Conservation (phyloP, 345 rosid genomes). For the Pelargonium nanum region DNA sequence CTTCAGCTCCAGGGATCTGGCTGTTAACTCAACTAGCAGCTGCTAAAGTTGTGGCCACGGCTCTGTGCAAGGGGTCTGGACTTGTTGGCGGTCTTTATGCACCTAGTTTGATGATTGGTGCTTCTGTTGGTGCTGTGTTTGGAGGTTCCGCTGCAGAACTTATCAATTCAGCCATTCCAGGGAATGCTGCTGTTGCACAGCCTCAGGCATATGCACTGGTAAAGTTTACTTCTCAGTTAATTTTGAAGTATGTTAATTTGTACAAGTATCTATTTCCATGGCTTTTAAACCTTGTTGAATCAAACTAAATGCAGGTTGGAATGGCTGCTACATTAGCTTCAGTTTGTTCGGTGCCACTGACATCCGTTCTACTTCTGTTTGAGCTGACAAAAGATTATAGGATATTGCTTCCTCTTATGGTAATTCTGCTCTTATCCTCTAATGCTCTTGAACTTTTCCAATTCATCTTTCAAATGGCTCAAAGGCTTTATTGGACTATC, state of each 20-base stretch:
- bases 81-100: constrained; percentile 98
- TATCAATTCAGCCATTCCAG: constrained; percentile 87
- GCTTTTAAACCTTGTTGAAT: constrained; percentile 1
- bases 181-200: constrained; percentile 93
- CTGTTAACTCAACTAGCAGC: constrained; percentile 79
- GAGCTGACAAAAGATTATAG: constrained; percentile 97
- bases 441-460: neutral
- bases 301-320: constrained; percentile 57
- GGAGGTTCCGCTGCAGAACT: constrained; percentile 91
- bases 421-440: constrained; percentile 18
- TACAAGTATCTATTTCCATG: neutral
- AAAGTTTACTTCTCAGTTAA: constrained; percentile 14
- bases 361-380: constrained; percentile 80
- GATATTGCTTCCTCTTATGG: constrained; percentile 97
- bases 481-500: too few relatives aligned
- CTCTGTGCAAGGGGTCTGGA: constrained; percentile 93
- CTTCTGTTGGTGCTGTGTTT: constrained; percentile 97
- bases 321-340: constrained; percentile 99
- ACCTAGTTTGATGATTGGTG: constrained; percentile 98
- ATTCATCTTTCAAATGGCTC: neutral
- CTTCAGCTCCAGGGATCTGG: constrained; percentile 98
- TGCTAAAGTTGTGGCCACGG: constrained; percentile 93
- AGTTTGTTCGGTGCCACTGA: constrained; percentile 95
- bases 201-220: constrained; percentile 99
- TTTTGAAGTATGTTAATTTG: neutral